Evolutionary conservation across 2,329 filamentous ascomycete genomes (phyloP), one percentile per base, ranked within the genome.

Genomic region (Fusarium hostae): DNA sequence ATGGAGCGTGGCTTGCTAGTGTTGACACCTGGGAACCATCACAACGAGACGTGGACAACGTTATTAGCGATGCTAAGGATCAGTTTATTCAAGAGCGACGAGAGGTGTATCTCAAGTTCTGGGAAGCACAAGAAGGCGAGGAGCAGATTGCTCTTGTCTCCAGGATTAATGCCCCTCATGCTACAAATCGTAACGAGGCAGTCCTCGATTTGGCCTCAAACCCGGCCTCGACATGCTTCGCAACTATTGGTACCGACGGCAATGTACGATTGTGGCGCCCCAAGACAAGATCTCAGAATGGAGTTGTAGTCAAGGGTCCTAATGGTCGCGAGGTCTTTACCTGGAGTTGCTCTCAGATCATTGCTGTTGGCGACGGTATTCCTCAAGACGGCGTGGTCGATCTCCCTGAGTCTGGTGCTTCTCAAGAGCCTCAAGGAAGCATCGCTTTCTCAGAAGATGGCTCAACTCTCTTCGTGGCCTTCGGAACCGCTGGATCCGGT

Each of bases 81-180:
- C 85, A 82, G 56, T 85, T 88, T 62, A 81, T 84, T 34, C 81
- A 82, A 35, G 85, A 86, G 68, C 86, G 84, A 68, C 87, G 87
- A 45, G 95, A 98, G 79, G 88, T 94, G 1, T 93, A 92, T 76
- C 85, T 99, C 54, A 98, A 97, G 79, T 96, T 99, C 79, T 99
- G 96, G 96, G 83, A 90, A 79, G 81, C 92, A 82, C 89, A 88
- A 82, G 78, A 84, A 76, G 77, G 85, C 76, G 78, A 85, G 77
- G 78, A 88, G 77, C 77, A 83, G 74, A 94, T 96, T 86, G 90
- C 93, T 67, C 85, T 99, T 15, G 90, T 94, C 56, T 92, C 94
- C 5, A 90, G 95, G 65, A 89, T 98, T 59, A 94, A 97, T 78
- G 88, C 90, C 12, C 95, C 96, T 20, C 95, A 99, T 81, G 85